phyloP scores from a whole-genome alignment of 345 rosid species.

The Citrus mangshanensis region DNA sequence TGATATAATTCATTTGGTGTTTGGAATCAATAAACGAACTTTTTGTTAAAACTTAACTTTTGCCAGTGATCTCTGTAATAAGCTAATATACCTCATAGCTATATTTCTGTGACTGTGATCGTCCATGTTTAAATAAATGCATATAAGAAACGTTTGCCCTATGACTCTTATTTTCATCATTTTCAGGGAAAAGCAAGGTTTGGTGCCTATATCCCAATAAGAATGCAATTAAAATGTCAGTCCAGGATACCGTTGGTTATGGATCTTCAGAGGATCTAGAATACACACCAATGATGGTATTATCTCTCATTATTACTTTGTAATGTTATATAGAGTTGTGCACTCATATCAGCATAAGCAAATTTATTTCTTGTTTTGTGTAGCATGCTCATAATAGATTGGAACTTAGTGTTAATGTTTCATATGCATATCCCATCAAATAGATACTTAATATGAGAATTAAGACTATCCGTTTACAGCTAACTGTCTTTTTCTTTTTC shows the following conservation, averaged over 20 bases:
- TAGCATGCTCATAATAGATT: neutral
- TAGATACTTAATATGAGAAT: neutral
- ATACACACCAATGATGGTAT: slow-evolving; percentile 34
- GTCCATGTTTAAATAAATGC: neutral
- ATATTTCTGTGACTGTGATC: neutral
- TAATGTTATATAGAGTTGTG: neutral
- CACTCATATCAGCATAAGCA: neutral
- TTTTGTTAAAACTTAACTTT: neutral
- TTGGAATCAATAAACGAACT: neutral
- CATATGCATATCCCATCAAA: neutral
- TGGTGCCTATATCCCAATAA: slow-evolving; percentile 93
- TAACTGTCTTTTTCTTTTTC: neutral
- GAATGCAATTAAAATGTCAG: slow-evolving; percentile 52
- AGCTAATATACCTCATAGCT: neutral
- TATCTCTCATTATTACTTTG: neutral
- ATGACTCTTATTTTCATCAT: slow-evolving; percentile 10
- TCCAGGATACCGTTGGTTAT: slow-evolving; percentile 45
- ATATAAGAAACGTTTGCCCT: neutral
- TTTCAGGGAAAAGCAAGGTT: slow-evolving; percentile 67
- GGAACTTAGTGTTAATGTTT: neutral
- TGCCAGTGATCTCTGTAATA: neutral
- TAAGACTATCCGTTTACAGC: neutral
- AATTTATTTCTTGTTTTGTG: neutral
- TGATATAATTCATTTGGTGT: neutral
- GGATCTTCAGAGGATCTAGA: slow-evolving; percentile 32